Conservation (phyloP, 495 filamentous ascomycete species). For the Penicillium roqueforti region DNA sequence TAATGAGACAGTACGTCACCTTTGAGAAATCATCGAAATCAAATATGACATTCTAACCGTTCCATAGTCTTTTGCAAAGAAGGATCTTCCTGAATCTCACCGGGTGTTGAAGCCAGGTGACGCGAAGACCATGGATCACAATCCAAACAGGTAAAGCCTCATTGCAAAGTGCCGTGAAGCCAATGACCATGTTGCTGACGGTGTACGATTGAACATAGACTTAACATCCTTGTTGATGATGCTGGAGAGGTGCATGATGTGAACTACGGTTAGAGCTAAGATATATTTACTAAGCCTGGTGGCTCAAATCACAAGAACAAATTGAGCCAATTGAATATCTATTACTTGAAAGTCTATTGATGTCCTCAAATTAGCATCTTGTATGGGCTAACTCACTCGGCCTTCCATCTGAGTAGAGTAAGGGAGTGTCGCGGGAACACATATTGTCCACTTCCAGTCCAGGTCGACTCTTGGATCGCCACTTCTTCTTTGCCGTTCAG, state of each 20-base stretch:
- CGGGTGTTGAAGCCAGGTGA: conserved; percentile 62
- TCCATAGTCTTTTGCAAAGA: conserved; percentile 66
- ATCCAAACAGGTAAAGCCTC: conserved; percentile 50
- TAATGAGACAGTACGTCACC: conserved; percentile 44
- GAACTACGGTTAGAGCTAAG: conserved; percentile 34
- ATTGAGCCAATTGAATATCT: conserved; percentile 1
- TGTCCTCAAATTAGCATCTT: not conserved
- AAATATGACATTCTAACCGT: not conserved
- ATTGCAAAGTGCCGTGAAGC: not conserved
- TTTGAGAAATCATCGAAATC: not conserved
- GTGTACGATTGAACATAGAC: conserved; percentile 27
- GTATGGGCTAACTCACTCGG: conserved; percentile 21
- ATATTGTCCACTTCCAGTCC: conserved; percentile 56
- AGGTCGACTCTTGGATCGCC: conserved; percentile 52
- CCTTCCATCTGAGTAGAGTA: conserved; percentile 64
- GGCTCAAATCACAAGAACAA: not conserved
- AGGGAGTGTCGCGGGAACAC: conserved; percentile 63
- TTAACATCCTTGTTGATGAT: conserved; percentile 70
- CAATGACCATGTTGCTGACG: not conserved
- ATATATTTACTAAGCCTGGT: not conserved
- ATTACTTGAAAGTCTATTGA: conserved; percentile 2
- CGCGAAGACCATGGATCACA: conserved; percentile 60
- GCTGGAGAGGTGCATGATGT: conserved; percentile 74
- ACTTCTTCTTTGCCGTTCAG: conserved; percentile 59
- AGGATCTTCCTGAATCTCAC: conserved; percentile 63